Conservation (phyloP, 2,329 filamentous ascomycete genomes). For the Ceratocystis eucalypticola region DNA sequence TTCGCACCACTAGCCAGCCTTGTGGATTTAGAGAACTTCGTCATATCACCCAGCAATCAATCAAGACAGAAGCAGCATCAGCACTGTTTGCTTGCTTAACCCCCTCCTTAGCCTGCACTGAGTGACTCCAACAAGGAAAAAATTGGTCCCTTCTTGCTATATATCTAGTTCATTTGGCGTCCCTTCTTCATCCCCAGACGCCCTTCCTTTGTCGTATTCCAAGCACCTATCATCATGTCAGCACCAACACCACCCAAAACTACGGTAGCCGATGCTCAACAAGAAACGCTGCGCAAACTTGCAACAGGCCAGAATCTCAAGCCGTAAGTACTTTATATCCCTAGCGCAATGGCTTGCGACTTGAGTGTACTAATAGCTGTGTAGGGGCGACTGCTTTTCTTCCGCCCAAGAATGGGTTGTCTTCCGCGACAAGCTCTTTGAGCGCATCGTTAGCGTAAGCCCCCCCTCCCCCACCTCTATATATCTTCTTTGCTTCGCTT, state of each 20-base stretch:
- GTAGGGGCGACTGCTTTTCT: constrained; percentile 10
- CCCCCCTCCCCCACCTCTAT: background rate
- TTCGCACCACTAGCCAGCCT: background rate
- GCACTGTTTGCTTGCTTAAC: background rate
- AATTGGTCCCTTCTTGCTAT: background rate
- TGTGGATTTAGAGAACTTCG: background rate
- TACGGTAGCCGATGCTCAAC: background rate
- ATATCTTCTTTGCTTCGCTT: background rate
- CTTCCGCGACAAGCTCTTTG: constrained; percentile 17
- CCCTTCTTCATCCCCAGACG: background rate
- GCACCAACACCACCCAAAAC: background rate
- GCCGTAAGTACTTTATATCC: background rate
- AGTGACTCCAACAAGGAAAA: background rate
- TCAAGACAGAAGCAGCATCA: background rate
- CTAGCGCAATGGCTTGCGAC: background rate
- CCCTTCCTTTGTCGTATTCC: background rate
- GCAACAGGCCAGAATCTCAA: constrained; percentile 4
- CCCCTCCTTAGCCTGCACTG: background rate
- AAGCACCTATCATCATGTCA: background rate
- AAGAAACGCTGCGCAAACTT: constrained; percentile 8
- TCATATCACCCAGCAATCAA: background rate
- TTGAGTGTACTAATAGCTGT: background rate
- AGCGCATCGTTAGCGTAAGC: constrained; percentile 15
- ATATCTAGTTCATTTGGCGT: background rate
- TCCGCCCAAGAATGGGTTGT: constrained; percentile 6